These are phyloP conservation scores for Cercospora sojina DNA, from an alignment of 2,329 filamentous ascomycete genomes.

Conservation along the genomic window DNA sequence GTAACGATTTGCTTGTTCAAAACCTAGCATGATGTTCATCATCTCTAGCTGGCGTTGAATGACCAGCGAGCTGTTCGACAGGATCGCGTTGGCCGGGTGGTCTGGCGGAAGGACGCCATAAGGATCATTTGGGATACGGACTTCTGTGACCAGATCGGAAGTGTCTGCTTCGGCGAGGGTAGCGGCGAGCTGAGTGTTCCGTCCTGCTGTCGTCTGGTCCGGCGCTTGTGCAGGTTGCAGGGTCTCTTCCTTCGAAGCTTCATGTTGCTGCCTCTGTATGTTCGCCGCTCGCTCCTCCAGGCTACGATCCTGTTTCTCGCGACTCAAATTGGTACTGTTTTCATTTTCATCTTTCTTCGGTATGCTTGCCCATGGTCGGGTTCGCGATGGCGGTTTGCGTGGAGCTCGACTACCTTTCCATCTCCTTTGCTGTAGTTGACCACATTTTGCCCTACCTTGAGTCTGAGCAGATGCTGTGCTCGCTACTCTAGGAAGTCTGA, in stretches of 20 bases:
- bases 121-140: conserved; percentile 62
- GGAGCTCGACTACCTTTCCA: conserved; percentile 13
- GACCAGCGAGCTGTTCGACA: conserved; percentile 62
- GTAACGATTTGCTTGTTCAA: conserved; percentile 66
- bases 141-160: conserved; percentile 55
- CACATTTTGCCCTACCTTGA: background rate
- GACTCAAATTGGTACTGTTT: background rate
- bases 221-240: conserved; percentile 17
- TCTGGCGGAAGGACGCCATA: conserved; percentile 57
- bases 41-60: conserved; percentile 64
- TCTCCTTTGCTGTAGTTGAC: conserved; percentile 22
- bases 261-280: conserved; percentile 6
- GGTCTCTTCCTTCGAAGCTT: background rate
- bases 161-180: conserved; percentile 49
- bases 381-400: conserved; percentile 21
- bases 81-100: conserved; percentile 58
- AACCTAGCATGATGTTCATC: conserved; percentile 65
- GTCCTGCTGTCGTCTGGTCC: conserved; percentile 32
- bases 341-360: conserved; percentile 8
- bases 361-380: conserved; percentile 23
- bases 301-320: background rate
- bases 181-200: conserved; percentile 44
- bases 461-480: background rate
- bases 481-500: conserved; percentile 20
- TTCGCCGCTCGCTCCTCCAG: background rate